Conservation (phyloP, 2,329 filamentous ascomycete genomes). For the Diplodia scrobiculata region DNA sequence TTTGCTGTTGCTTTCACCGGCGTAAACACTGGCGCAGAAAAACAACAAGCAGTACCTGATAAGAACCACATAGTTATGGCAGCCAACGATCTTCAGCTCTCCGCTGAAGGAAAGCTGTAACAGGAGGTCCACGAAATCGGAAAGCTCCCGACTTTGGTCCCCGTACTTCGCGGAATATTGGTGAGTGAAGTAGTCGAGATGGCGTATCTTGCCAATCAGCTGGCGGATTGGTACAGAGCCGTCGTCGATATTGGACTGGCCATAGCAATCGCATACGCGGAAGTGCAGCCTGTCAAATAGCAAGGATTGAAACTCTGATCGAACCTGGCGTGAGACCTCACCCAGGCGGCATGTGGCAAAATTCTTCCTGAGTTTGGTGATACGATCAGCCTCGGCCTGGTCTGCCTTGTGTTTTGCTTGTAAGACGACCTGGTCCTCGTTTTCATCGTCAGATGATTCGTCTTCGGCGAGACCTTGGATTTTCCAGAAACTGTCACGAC, state of each 20-base stretch:
- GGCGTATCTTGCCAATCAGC: neutral
- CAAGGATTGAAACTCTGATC: neutral
- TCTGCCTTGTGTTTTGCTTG: neutral
- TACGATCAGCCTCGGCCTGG: neutral
- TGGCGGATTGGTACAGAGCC: neutral
- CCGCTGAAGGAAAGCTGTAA: too few species aligned
- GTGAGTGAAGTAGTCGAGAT: neutral
- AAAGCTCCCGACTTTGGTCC: too few species aligned
- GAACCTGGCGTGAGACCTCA: neutral
- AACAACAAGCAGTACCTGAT: too few species aligned
- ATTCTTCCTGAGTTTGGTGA: neutral
- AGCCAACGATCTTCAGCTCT: too few species aligned
- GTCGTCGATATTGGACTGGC: too few species aligned
- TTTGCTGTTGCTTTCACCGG: too few species aligned
- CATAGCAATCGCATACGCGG: neutral
- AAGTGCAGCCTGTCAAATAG: neutral
- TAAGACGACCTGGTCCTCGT: neutral
- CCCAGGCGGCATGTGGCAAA: neutral
- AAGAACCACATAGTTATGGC: too few species aligned
- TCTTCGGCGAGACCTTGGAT: neutral
- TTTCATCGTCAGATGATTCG: neutral
- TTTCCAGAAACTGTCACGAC: rapidly evolving
- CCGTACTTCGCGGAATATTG: too few species aligned
- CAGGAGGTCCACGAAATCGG: too few species aligned
- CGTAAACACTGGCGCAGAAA: too few species aligned